These are phyloP conservation scores for Immersiella caudata DNA, from an alignment of 495 filamentous ascomycete genomes.

Conservation along the genomic window DNA sequence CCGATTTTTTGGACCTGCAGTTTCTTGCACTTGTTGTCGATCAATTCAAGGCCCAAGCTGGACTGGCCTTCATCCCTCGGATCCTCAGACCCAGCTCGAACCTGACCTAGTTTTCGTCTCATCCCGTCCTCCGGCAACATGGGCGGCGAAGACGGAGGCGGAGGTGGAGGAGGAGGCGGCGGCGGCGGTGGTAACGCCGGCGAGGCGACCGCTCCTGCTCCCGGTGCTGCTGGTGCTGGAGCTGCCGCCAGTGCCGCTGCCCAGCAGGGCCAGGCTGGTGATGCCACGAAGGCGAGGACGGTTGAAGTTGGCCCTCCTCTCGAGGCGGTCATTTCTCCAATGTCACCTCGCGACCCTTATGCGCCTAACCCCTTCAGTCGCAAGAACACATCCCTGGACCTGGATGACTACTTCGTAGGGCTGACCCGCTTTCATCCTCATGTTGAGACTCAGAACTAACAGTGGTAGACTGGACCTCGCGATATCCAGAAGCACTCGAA, in stretches of 20 bases:
- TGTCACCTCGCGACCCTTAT: slow-evolving; percentile 34
- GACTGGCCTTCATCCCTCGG: slow-evolving; percentile 6
- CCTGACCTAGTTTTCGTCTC: not conserved
- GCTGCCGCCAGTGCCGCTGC: not conserved
- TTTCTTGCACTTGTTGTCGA: not conserved
- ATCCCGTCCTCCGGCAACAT: not conserved
- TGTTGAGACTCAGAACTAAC: not conserved
- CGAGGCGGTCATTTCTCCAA: slow-evolving; percentile 34
- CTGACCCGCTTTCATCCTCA: not conserved
- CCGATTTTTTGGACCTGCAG: not conserved
- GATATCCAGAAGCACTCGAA: slow-evolving; percentile 77
- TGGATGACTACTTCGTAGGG: slow-evolving; percentile 60
- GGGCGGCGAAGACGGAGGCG: not conserved
- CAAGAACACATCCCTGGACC: slow-evolving; percentile 47
- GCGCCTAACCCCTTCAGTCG: slow-evolving; percentile 51
- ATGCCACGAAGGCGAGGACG: slow-evolving; percentile 6
- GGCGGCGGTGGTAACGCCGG: not conserved
- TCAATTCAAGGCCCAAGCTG: slow-evolving; percentile 11
- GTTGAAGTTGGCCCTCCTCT: slow-evolving; percentile 10
- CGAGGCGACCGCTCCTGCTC: not conserved
- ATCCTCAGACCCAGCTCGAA: not conserved
- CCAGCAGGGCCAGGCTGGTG: slow-evolving; percentile 7
- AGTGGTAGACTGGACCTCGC: slow-evolving; percentile 58
- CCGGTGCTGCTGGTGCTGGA: not conserved
- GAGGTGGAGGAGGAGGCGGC: not conserved